Evolutionary conservation across 1,284 basidiomycete species (phyloP), one percentile per base, ranked within the genome.

Genomic region (Filobasidium uniguttulatum): DNA sequence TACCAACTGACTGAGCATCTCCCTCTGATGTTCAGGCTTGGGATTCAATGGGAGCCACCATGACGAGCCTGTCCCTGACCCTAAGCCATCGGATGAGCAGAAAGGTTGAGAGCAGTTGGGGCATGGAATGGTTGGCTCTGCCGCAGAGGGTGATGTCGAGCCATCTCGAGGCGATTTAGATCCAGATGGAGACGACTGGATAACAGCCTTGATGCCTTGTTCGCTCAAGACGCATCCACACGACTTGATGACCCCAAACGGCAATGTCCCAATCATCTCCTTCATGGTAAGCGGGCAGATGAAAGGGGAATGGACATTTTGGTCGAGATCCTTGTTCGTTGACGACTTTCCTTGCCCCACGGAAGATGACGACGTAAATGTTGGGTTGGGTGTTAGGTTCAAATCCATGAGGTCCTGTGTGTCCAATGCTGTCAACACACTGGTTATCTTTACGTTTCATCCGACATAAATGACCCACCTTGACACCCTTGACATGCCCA

Each of bases 191-290:
- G 40, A 46, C 5, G 50, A 45, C n/a, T 35, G 31, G 9, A 56
- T 28, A 43, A 87, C 71, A 0, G 79, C 78, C 54, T 78, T 80
- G 36, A 89, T 71, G 3, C 81, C 84, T 0, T 79, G 79, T 50
- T 82, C 80, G 4, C 83, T 81, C 67, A 89, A 82, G 29, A 85
- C 86, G 62, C 86, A 90, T n/a, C 88, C 88, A 60, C 89, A 94
- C 0, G 80, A 70, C n/a, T 74, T 72, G 56, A 93, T 69, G 63
- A 88, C 91, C 50, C 88, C 79, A 65, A 94, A 94, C 0, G 86
- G 85, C 47, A 84, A 77, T 0, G 71, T 65, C n/a, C 89, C 89
- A 55, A 85, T 87, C 87, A 94, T 93, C 70, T 93, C 90, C 64
- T 87, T 86, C 57, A 88, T 71, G 2, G 82, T 86, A 44, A 94